Percentiles rank a stretch among this genome's conserved stretches.
Conservation (phyloP, 176 grass and related monocot species). For the Avena sativa region DNA sequence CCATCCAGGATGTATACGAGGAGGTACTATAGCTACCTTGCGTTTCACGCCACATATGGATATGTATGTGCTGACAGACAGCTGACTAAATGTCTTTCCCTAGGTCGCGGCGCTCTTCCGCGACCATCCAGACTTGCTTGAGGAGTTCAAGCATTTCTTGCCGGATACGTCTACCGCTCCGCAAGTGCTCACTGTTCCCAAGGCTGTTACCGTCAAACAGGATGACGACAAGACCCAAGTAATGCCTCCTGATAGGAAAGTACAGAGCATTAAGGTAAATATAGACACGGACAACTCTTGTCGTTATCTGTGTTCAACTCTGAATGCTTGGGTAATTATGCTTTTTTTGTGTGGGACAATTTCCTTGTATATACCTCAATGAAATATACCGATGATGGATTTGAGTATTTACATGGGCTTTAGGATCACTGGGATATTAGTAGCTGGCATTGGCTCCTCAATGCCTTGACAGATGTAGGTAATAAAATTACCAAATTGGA, state of each 20-base stretch:
- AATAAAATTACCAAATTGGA: neutral
- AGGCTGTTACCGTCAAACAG: slow-evolving; percentile 42
- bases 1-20: slow-evolving; percentile 69
- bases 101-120: slow-evolving; percentile 68
- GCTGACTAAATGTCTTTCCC: slow-evolving; percentile 4
- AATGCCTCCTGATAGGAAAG: slow-evolving; percentile 41
- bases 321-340: neutral
- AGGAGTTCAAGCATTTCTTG: slow-evolving; percentile 79
- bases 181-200: slow-evolving; percentile 33
- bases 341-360: too few relatives aligned
- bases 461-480: slow-evolving; percentile 1
- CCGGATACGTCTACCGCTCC: slow-evolving; percentile 54
- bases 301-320: neutral
- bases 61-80: neutral
- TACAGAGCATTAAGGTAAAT: slow-evolving; percentile 40
- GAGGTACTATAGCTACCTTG: slow-evolving; percentile 40
- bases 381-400: neutral
- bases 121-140: slow-evolving; percentile 64
- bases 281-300: neutral
- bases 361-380: neutral
- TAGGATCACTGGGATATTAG: neutral
- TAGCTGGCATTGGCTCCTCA: neutral
- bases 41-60: neutral
- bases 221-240: slow-evolving; percentile 54
- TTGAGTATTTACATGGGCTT: neutral